These are phyloP conservation scores for Fusarium piperis DNA, from an alignment of 2,329 filamentous ascomycete genomes.

Conservation along the genomic window DNA sequence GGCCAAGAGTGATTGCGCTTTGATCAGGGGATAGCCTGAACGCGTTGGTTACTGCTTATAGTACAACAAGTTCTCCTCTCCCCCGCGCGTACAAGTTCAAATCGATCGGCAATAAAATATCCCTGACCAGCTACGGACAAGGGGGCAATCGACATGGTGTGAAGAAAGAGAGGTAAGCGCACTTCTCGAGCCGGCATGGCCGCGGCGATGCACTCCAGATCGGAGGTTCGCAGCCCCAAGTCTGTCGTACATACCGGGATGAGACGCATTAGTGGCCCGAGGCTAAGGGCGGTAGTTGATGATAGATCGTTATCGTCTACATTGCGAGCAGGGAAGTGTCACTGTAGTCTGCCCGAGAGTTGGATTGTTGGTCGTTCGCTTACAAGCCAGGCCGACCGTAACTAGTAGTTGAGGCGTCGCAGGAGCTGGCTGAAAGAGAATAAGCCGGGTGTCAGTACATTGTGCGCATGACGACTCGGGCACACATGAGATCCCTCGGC, in stretches of 20 bases:
- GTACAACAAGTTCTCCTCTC: background rate
- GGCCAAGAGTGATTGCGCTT: constrained; percentile 20
- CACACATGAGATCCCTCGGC: constrained; percentile 3
- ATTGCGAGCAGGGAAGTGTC: constrained; percentile 12
- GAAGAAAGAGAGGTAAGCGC: background rate
- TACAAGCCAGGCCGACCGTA: constrained; percentile 10
- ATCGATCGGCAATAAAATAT: constrained; percentile 29
- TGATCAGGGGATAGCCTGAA: constrained; percentile 15
- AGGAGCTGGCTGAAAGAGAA: constrained; percentile 36
- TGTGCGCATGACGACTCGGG: constrained; percentile 7
- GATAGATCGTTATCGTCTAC: constrained; percentile 12
- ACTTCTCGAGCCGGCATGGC: constrained; percentile 2
- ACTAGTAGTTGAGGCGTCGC: constrained; percentile 34
- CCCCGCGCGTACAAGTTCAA: constrained; percentile 17
- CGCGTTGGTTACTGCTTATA: constrained; percentile 13
- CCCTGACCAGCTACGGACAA: background rate
- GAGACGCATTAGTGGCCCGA: constrained; percentile 42
- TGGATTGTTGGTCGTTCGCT: constrained; percentile 21
- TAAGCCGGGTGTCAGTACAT: constrained; percentile 15
- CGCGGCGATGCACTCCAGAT: constrained; percentile 9
- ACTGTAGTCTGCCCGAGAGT: constrained; percentile 11
- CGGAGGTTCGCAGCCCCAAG: constrained; percentile 11
- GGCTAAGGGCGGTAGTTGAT: constrained; percentile 10
- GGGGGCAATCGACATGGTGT: background rate
- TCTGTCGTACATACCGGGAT: constrained; percentile 31